These are phyloP conservation scores for Phaeosphaeriaceae sp. DNA, from an alignment of 2,329 filamentous ascomycete genomes.

Conservation along the genomic window DNA sequence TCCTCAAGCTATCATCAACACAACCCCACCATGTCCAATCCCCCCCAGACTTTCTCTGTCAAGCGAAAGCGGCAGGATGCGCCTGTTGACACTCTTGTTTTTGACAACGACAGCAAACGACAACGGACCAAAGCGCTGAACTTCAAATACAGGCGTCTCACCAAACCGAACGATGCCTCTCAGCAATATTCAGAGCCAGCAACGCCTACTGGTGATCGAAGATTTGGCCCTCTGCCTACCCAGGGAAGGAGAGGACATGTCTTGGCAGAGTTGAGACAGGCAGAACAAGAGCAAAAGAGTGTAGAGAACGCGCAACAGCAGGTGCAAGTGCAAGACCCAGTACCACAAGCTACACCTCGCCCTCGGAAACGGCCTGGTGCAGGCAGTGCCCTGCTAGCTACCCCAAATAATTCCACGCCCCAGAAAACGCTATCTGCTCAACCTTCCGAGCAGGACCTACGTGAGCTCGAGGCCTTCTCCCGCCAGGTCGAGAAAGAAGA, in stretches of 20 bases:
- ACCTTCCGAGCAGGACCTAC: constrained; percentile 36
- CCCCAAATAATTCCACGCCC: constrained; percentile 8
- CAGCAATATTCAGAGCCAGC: constrained; percentile 16
- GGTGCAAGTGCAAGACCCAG: constrained; percentile 4
- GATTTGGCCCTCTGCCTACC: constrained; percentile 31
- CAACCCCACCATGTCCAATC: constrained; percentile 25
- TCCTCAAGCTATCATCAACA: background rate
- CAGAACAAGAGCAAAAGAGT: constrained; percentile 4
- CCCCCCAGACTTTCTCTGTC: constrained; percentile 47
- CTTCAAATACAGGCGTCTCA: constrained; percentile 29
- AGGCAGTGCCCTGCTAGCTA: constrained; percentile 20
- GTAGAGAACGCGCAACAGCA: constrained; percentile 7
- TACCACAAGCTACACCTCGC: constrained; percentile 16
- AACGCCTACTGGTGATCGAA: constrained; percentile 26
- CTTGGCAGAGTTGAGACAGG: constrained; percentile 25
- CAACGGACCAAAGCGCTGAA: constrained; percentile 13
- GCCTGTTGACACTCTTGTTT: constrained; percentile 59
- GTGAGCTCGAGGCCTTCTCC: constrained; percentile 42
- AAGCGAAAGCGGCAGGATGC: constrained; percentile 64
- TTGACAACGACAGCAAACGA: constrained; percentile 32
- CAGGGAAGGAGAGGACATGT: constrained; percentile 24
- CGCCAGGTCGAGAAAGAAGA: constrained; percentile 38
- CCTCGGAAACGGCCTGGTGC: constrained; percentile 39
- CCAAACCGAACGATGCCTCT: constrained; percentile 27
- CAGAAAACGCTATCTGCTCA: constrained; percentile 12